These are phyloP conservation scores for Reutealis trisperma DNA, from an alignment of 345 rosid genomes.

Conservation along the genomic window DNA sequence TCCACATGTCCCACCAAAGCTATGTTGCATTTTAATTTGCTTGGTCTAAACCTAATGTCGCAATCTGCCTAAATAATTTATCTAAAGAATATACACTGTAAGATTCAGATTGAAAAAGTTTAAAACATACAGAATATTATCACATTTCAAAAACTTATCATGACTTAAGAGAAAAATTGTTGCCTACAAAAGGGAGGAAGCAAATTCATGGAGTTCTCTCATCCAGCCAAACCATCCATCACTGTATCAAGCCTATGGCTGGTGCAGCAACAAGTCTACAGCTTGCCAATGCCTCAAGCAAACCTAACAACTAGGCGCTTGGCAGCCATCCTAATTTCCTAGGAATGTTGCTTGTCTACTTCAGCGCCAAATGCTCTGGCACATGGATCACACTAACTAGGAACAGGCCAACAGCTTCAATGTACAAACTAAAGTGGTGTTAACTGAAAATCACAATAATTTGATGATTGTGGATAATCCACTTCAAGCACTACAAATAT, in stretches of 20 bases:
- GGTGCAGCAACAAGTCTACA: neutral
- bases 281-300: slow-evolving; percentile 2
- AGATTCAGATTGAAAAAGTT: neutral
- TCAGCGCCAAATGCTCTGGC: neutral
- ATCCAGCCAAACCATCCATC: neutral
- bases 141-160: neutral
- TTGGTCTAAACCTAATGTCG: neutral
- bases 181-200: neutral
- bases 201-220: neutral
- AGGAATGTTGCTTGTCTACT: neutral
- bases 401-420: neutral
- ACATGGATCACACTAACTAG: neutral
- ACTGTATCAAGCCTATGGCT: neutral
- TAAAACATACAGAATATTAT: neutral
- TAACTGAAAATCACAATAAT: neutral
- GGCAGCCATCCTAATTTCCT: slow-evolving; percentile 4
- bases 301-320: neutral
- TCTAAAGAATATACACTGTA: neutral
- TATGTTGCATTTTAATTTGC: neutral
- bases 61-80: neutral
- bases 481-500: neutral
- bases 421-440: neutral
- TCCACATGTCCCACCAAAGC: too few species aligned
- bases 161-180: neutral
- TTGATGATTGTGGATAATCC: neutral